Base-by-base conservation (phyloP, 2,329 filamentous ascomycete genomes). In the Epichloe sylvatica region DNA sequence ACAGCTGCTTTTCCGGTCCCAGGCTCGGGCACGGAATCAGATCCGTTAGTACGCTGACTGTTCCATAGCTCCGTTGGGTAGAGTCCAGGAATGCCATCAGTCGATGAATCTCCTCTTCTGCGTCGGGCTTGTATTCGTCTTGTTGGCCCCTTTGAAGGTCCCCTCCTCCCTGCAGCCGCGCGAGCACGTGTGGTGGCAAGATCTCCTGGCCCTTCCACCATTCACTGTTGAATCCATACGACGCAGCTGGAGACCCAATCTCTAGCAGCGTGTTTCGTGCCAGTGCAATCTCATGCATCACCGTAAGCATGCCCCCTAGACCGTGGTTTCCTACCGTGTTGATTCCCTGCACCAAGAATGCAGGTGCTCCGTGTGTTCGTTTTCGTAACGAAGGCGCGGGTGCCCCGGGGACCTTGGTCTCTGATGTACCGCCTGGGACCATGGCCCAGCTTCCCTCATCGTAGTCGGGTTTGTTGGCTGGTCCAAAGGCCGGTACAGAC, bases 191-290 rank as follows among this genome's bases (percentile, higher is more conserved):
- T 2, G 66, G 63, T 34, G 63, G 63, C 4, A 70, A 54, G 37
- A 81, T 80, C 8, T 68, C 60, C 44, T 72, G 67, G 3, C 80
- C 79, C 53, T 70, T 74, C 80, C 80, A 83, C 80, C 80, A 83
- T 52, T 77, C 72, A 12, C 65, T 65, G 54, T 77, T 70, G 54
- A 74, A 69, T 1, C 78, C 78, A 53, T 82, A 83, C 35, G 65
- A 70, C 1, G 64, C 56, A 2, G 70, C 64, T 5, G 69, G 60
- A 3, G 59, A 49, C 2, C 71, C 71, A 9, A 62, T 65, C 23
- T 64, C 60, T 3, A 83, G 67, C 12, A 83, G 64, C 3, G 73
- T 64, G 54, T 81, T 81, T 47, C 78, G 71, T 1, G 70, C 71
- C 0, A 78, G 62, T 1, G 80, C 79, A 23, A 83, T 81, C 49